Base-by-base conservation (phyloP, 2,329 filamentous ascomycete genomes). In the Penicillium sclerotigenum region DNA sequence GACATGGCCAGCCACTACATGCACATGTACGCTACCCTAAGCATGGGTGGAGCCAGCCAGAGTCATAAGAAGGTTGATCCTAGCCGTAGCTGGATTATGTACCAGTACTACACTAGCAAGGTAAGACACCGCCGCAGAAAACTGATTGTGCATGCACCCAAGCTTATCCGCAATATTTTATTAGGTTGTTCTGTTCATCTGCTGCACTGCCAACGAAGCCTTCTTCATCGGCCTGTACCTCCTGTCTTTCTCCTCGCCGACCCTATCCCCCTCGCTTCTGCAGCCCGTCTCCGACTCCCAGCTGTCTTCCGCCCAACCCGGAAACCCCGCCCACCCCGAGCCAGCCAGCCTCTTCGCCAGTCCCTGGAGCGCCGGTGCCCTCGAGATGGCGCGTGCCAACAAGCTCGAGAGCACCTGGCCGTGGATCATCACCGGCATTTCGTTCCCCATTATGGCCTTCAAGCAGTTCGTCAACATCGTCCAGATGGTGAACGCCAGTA, bases 211-310 rank as follows among this genome's bases (percentile, higher is more conserved):
- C 64, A 99, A 99, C 75, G 94, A 99, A 77, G 78, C 92, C 62
- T 99, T 97, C 83, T 99, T 99, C 82, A 97, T 99, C 71, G 92
- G 91, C 29, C 86, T 99, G 59, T 99, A 99, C 79, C 88, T 99
- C 52, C 87, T 99, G 57, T 97, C 92, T 68, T 99, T 99, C 81
- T 95, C 90, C 56, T 96, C 90, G 55, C 93, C 93, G 2, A 84
- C 87, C 36, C 85, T 97, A 53, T 94, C 91, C 1, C 93, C 94
- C 1, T 90, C 90, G 56, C 87, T 97, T 50, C 86, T 87, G 54
- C 79, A 85, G 66, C 79, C 84, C 13, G 80, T 85, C 38, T 81
- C 85, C 59, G 78, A 81, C 51, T 70, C 73, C 42, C 79, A 80
- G 52, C 79, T 79, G 50, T 77, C 77, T 45, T 83, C 85, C 62